Base-by-base conservation (phyloP, 1,284 basidiomycete genomes). In the Cutaneotrichosporon sp. region DNA sequence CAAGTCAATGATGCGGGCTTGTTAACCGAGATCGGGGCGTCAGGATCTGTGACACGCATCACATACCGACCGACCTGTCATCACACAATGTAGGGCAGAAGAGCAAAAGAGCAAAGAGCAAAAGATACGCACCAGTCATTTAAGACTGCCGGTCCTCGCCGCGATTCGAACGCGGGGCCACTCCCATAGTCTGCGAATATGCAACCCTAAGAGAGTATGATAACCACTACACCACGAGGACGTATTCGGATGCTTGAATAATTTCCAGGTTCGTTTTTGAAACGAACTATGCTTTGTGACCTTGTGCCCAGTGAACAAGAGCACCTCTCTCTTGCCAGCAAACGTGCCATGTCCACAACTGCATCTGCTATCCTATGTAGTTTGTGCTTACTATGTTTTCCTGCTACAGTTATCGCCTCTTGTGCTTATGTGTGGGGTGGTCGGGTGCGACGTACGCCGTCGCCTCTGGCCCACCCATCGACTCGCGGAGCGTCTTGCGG, bases 341-440 rank as follows among this genome's bases (percentile, higher is more conserved):
- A 7, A n/a, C 1, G 42, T 46, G 18, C 42, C 42, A 18, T n/a
- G 9, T 46, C 9, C 18, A 18, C 18, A 18, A 18, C 18, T 46
- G 42, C 42, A 46, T 46, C 2, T n/a, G 16, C 9, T 46, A n/a
- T 46, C 8, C 18, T 46, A n/a, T 18, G 18, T 46, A 5, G 8
- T n/a, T 18, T 9, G 18, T 18, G 18, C 42, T 18, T 14, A 16
- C 11, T 14, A 16, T 11, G 4, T n/a, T 31, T 26, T 56, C n/a
- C 36, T 40, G 5, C 21, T 22, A 26, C 38, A 21, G 38, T 46
- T 65, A 46, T 34, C 50, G 51, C 32, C 60, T 53, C 62, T 66
- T 66, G 59, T 58, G 55, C 42, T 38, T n/a, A 21, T 66, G 63
- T 8, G 61, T 61, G 2, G 65, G 61, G 50, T 66, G 65, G 42